phyloP scores from a whole-genome alignment of 495 filamentous ascomycete genomes.

The Barbatosphaeria neglecta region DNA sequence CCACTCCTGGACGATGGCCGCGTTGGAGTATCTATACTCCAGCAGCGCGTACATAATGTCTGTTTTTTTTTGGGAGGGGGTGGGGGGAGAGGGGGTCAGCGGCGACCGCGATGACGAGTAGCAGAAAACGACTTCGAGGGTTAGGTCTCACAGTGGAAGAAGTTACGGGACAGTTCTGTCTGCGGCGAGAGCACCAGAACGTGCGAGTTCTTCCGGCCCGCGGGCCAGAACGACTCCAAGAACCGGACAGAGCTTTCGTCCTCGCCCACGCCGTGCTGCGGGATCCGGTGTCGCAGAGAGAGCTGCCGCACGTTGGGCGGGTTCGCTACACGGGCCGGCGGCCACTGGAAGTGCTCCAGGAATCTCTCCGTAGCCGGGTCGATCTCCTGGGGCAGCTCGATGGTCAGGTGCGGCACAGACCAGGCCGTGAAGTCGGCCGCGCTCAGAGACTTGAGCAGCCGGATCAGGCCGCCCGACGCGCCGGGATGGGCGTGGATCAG shows the following conservation, averaged over 20 bases:
- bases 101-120: too few species aligned
- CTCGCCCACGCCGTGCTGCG: slow-evolving; percentile 37
- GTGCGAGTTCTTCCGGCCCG: slow-evolving; percentile 47
- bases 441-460: slow-evolving; percentile 60
- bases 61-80: too few species aligned
- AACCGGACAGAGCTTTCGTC: slow-evolving; percentile 57
- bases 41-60: slow-evolving; percentile 59
- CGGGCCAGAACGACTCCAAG: slow-evolving; percentile 73
- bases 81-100: too few species aligned
- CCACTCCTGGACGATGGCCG: slow-evolving; percentile 26
- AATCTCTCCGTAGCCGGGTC: slow-evolving; percentile 50
- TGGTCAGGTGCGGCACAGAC: slow-evolving; percentile 54
- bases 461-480: slow-evolving; percentile 58
- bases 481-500: slow-evolving; percentile 59
- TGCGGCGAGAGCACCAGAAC: slow-evolving; percentile 69
- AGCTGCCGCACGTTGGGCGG: slow-evolving; percentile 35
- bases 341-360: slow-evolving; percentile 52
- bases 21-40: slow-evolving; percentile 58
- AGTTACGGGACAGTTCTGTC: slow-evolving; percentile 59
- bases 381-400: slow-evolving; percentile 62
- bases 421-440: slow-evolving; percentile 61
- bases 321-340: slow-evolving; percentile 31
- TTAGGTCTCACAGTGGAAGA: slow-evolving; percentile 56
- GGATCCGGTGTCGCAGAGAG: slow-evolving; percentile 61
- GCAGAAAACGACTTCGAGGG: background rate